A percentile compares a stretch with the other conserved stretches of the same genome.
Evolutionary conservation across 23 red algal species (phyloP).

Genomic region (Gracilaria caudata): DNA sequence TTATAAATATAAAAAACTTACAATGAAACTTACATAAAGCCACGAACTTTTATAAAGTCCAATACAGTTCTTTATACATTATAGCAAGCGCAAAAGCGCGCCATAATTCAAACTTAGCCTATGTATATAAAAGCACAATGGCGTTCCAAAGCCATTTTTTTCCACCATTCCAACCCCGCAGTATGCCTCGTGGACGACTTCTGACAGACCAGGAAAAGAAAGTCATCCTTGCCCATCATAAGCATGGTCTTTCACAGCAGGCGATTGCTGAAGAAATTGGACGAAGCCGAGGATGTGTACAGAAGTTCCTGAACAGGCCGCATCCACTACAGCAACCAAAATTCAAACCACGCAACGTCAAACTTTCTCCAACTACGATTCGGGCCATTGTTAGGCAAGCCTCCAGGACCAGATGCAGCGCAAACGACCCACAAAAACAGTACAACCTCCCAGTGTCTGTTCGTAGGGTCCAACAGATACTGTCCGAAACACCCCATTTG

Average conservation of each 20-base stretch:
- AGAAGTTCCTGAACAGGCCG: not conserved
- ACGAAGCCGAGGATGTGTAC: not conserved
- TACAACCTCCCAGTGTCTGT: not conserved
- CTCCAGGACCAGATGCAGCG: not conserved
- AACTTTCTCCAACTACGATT: not conserved
- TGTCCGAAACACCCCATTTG: not conserved
- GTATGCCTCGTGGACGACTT: not conserved
- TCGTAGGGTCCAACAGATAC: not conserved
- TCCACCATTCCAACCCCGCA: too few relatives aligned
- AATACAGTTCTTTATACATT: too few relatives aligned
- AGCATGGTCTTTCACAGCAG: too few relatives aligned
- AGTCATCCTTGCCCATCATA: not conserved
- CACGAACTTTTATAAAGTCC: too few relatives aligned
- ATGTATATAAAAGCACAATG: too few relatives aligned
- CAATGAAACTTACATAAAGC: too few relatives aligned
- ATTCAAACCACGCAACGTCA: not conserved
- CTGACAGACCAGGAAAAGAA: not conserved
- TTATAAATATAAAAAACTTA: too few relatives aligned
- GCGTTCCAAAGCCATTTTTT: too few relatives aligned
- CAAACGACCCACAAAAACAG: too few relatives aligned
- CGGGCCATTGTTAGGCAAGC: not conserved
- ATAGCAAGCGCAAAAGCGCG: too few relatives aligned
- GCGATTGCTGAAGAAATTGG: not conserved
- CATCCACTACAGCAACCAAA: not conserved
- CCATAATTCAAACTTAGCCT: too few relatives aligned